These are phyloP conservation scores for Micractinium conductrix DNA, from an alignment of 139 green algal genomes.

Conservation along the genomic window DNA sequence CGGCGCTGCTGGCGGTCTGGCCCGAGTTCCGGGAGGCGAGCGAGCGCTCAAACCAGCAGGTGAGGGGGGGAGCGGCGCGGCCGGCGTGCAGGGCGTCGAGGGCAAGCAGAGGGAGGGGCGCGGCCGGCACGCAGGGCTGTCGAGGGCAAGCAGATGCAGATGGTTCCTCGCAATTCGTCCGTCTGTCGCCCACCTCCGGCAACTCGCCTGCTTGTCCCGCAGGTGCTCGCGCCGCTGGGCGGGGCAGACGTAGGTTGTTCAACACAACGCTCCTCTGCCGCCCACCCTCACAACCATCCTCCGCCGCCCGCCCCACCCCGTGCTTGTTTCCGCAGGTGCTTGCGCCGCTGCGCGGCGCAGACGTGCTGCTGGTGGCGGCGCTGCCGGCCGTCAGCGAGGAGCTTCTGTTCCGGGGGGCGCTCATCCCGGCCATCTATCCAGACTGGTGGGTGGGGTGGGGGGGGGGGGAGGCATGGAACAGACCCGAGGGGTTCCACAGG, in stretches of 20 bases:
- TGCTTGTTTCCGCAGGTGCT: conserved; percentile 56
- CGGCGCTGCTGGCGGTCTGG: conserved; percentile 63
- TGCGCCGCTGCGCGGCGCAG: conserved; percentile 50
- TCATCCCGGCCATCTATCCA: conserved; percentile 75
- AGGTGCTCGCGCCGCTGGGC: not conserved
- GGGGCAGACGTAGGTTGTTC: not conserved
- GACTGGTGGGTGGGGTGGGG: conserved; percentile 58
- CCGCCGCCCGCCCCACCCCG: not conserved
- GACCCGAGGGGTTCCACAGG: too few relatives aligned
- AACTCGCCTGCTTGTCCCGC: not conserved
- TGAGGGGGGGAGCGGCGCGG: conserved; percentile 25
- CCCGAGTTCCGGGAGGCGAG: conserved; percentile 69
- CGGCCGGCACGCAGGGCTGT: too few relatives aligned
- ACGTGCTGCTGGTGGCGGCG: conserved; percentile 65
- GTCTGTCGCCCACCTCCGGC: not conserved
- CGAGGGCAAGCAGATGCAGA: too few relatives aligned
- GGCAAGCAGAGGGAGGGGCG: not conserved
- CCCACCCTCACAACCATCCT: not conserved
- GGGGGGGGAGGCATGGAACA: too few relatives aligned
- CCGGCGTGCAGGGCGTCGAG: too few relatives aligned
- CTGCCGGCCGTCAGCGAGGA: conserved; percentile 76
- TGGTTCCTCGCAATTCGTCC: too few relatives aligned
- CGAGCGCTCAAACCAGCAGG: conserved; percentile 73
- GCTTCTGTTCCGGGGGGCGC: conserved; percentile 79
- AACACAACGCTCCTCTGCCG: not conserved